Evolutionary conservation across 2,329 filamentous ascomycete genomes (phyloP).

Genomic region (Neopestalotiopsis rosae): DNA sequence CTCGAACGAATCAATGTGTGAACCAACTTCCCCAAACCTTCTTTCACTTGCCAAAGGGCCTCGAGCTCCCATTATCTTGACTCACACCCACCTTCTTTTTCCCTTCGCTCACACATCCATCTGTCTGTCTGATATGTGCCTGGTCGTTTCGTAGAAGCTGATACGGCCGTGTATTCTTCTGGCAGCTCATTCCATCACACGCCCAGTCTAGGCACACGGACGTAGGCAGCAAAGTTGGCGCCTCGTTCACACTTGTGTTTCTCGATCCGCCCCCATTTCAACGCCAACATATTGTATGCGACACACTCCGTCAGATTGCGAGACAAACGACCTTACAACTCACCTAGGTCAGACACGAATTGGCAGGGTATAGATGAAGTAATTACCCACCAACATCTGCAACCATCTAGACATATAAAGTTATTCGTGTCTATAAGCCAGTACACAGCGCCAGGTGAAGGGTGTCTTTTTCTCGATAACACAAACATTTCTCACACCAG

Average conservation of each 20-base stretch:
- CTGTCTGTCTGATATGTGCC: not conserved
- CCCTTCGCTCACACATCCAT: not conserved
- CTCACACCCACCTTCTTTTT: not conserved
- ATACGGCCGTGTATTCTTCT: not conserved
- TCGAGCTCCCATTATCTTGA: not conserved
- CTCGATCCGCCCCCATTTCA: not conserved
- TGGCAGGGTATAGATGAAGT: not conserved
- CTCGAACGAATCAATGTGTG: not conserved
- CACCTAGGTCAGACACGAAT: not conserved
- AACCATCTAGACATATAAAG: not conserved
- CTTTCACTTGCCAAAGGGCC: not conserved
- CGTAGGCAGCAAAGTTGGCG: not conserved
- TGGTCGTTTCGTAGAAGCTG: not conserved
- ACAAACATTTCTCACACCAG: not conserved
- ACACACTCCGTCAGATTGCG: not conserved
- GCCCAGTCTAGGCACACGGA: not conserved
- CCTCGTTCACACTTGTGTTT: not conserved
- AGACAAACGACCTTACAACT: not conserved
- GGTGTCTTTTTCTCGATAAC: not conserved
- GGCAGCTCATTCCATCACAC: not conserved
- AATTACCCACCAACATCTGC: not conserved
- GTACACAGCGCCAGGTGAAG: not conserved
- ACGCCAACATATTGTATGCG: not conserved
- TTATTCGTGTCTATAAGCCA: not conserved
- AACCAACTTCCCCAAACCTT: slow-evolving; percentile 2